These are phyloP conservation scores for Aspergillus ostianus DNA, from an alignment of 495 filamentous ascomycete genomes.

Conservation along the genomic window DNA sequence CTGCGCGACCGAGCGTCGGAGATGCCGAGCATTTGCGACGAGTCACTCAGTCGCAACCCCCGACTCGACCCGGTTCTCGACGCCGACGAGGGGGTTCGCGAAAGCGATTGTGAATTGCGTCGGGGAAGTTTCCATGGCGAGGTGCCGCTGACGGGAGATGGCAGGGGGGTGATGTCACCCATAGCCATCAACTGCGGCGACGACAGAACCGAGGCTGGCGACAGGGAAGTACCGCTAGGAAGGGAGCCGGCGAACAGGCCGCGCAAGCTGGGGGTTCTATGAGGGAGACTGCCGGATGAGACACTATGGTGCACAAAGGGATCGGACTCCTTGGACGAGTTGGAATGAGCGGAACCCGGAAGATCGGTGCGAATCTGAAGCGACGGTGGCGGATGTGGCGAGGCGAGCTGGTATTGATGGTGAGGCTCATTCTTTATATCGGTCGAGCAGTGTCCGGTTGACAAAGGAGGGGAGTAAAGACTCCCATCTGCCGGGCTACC, in stretches of 20 bases:
- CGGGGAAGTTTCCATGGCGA: conserved; percentile 58
- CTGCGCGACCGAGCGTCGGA: conserved; percentile 32
- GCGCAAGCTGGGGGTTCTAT: conserved; percentile 50
- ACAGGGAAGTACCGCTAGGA: conserved; percentile 54
- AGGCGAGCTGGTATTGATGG: conserved; percentile 5
- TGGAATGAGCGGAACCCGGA: conserved; percentile 24
- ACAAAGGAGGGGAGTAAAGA: conserved; percentile 9
- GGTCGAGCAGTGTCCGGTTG: conserved; percentile 6
- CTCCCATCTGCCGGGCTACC: conserved; percentile 16
- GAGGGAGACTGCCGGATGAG: conserved; percentile 45
- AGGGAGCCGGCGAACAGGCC: conserved; percentile 39
- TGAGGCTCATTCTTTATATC: conserved; percentile 15
- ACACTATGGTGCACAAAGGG: conserved; percentile 35
- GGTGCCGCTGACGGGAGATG: conserved; percentile 77
- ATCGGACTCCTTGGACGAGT: conserved; percentile 34
- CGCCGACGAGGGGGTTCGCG: conserved; percentile 38
- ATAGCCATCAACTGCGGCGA: conserved; percentile 78
- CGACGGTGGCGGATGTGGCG: conserved; percentile 28
- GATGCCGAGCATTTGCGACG: conserved; percentile 36
- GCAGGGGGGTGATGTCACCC: conserved; percentile 87
- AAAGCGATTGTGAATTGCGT: conserved; percentile 46
- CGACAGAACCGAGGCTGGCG: conserved; percentile 57
- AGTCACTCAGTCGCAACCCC: conserved; percentile 40
- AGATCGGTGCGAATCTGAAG: conserved; percentile 47
- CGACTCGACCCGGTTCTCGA: conserved; percentile 39